Conservation (phyloP, 2,329 filamentous ascomycete species). For the Pseudopyricularia javanii region DNA sequence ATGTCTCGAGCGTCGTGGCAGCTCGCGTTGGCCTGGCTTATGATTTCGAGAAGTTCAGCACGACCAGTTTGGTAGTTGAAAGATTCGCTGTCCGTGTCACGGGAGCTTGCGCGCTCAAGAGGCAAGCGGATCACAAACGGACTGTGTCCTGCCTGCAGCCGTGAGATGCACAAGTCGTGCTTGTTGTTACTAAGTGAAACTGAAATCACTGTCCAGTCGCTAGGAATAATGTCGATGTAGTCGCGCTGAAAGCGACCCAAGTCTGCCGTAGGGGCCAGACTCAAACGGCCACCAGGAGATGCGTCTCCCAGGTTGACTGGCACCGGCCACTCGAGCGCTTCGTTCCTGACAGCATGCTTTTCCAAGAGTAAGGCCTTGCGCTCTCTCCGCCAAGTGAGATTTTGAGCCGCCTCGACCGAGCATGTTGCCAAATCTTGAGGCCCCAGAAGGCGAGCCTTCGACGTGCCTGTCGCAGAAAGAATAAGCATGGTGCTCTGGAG, state of each 20-base stretch:
- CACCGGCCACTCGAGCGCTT: conserved; percentile 21
- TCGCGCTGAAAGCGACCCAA: conserved; percentile 60
- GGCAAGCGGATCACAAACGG: conserved; percentile 84
- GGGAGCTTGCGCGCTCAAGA: conserved; percentile 67
- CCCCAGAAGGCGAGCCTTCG: conserved; percentile 29
- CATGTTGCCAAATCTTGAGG: conserved; percentile 48
- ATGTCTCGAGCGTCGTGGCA: conserved; percentile 65
- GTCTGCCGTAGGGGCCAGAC: conserved; percentile 17
- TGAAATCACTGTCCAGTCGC: conserved; percentile 74
- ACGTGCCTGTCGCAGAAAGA: conserved; percentile 46
- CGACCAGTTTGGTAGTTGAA: conserved; percentile 78
- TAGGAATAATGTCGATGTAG: conserved; percentile 76
- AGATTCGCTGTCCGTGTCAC: conserved; percentile 64
- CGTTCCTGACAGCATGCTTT: conserved; percentile 27
- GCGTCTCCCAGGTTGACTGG: conserved; percentile 11
- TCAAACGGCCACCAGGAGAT: not conserved
- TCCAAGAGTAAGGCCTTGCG: conserved; percentile 36
- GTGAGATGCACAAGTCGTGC: conserved; percentile 82
- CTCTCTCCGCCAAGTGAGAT: conserved; percentile 55
- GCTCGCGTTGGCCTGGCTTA: conserved; percentile 68
- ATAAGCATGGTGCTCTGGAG: conserved; percentile 55
- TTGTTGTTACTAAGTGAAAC: conserved; percentile 70
- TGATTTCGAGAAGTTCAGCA: conserved; percentile 70
- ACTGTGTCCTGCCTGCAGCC: conserved; percentile 59
- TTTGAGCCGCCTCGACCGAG: conserved; percentile 58